Percentiles rank a stretch among this genome's conserved stretches.
phyloP scores from a whole-genome alignment of 129 eudicot genomes.

The Helichrysum umbraculigerum region DNA sequence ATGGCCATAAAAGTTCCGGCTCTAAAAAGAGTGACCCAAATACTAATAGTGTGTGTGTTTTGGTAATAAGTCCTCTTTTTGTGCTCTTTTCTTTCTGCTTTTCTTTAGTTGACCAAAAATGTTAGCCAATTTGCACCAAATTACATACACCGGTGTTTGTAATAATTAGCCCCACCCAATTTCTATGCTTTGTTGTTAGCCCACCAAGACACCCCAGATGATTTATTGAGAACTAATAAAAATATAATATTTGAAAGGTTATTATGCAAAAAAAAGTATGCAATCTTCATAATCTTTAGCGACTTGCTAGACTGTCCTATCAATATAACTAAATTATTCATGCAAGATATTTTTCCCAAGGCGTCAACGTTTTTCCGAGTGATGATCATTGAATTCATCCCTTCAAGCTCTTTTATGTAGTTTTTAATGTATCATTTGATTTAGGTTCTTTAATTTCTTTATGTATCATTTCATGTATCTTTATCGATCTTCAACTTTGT shows the following conservation, averaged over 20 bases:
- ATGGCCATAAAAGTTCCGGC: slow-evolving; percentile 23
- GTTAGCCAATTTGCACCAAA: slow-evolving; percentile 29
- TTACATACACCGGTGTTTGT: slow-evolving; percentile 27
- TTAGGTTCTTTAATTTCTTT: no score
- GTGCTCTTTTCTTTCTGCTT: slow-evolving; percentile 24
- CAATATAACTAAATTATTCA: no score
- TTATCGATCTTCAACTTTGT: no score
- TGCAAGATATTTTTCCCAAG: no score
- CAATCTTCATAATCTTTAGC: not conserved
- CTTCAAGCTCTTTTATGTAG: no score
- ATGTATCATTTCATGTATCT: no score
- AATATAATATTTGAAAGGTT: not conserved
- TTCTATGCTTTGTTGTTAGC: slow-evolving; percentile 21
- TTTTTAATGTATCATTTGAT: no score
- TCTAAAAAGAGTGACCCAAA: slow-evolving; percentile 33
- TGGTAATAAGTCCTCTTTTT: slow-evolving; percentile 26
- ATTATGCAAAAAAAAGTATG: not conserved
- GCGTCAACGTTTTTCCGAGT: no score
- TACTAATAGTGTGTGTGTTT: not conserved
- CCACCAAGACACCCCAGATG: slow-evolving; percentile 7
- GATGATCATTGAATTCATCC: no score
- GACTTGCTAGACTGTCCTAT: no score
- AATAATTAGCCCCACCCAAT: slow-evolving; percentile 33
- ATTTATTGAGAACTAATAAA: not conserved
- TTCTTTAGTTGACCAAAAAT: slow-evolving; percentile 31